Conservation (phyloP, 192 early-diverging fungal species). For the Coemansia sp. region DNA sequence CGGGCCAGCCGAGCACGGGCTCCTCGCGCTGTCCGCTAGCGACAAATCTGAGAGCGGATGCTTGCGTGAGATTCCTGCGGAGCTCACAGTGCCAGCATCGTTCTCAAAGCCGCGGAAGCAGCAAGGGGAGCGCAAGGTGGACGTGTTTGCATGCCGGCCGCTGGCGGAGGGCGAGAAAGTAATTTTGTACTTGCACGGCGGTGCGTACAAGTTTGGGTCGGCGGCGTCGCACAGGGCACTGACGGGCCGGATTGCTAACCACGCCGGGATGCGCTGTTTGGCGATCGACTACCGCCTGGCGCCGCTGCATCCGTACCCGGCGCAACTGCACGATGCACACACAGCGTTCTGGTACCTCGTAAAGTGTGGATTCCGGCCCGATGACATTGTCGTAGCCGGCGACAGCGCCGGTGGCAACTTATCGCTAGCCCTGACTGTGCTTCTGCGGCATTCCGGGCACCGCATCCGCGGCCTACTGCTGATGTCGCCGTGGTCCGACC, state of each 20-base stretch:
- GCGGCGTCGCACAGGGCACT: conserved; percentile 53
- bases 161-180: conserved; percentile 44
- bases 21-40: conserved; percentile 9
- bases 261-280: conserved; percentile 28
- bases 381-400: conserved; percentile 63
- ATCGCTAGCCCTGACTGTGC: conserved; percentile 57
- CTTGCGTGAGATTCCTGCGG: conserved; percentile 17
- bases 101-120: not conserved
- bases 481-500: conserved; percentile 51
- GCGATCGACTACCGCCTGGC: conserved; percentile 51
- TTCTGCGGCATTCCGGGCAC: conserved; percentile 57
- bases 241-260: conserved; percentile 55
- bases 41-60: conserved; percentile 5
- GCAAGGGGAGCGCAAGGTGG: not conserved
- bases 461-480: conserved; percentile 57
- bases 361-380: conserved; percentile 56
- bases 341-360: conserved; percentile 57
- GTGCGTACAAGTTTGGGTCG: conserved; percentile 59
- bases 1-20: conserved; percentile 21
- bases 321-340: conserved; percentile 63
- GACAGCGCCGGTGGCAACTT: conserved; percentile 76
- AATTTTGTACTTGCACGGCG: conserved; percentile 77
- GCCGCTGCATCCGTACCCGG: conserved; percentile 50
- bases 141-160: conserved; percentile 21
- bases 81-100: conserved; percentile 17